A percentile compares a stretch with the other conserved stretches of the same genome.
phyloP scores from a whole-genome alignment of 2,329 filamentous ascomycete species.

The Pyricularia sp. region DNA sequence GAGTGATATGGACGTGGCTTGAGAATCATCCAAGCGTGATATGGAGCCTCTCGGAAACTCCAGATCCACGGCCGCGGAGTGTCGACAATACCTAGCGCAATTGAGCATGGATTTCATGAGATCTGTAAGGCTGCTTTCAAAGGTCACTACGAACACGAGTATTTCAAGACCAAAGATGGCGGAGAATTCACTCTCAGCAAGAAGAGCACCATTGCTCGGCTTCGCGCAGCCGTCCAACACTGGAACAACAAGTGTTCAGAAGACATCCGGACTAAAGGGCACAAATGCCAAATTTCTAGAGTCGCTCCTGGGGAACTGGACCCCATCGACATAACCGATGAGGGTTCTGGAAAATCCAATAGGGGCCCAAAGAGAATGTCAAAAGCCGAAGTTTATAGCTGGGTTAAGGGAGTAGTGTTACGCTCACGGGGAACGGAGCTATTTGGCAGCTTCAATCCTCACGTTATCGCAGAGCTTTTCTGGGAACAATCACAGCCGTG shows the following conservation, averaged over 20 bases:
- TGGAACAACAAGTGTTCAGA: not conserved
- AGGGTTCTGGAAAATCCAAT: not conserved
- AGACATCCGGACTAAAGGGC: constrained; percentile 3
- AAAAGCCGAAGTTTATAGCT: constrained; percentile 9
- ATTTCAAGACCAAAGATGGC: no score
- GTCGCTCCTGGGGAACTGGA: not conserved
- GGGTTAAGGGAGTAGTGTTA: constrained; percentile 17
- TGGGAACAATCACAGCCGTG: constrained; percentile 21
- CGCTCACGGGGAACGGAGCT: constrained; percentile 22
- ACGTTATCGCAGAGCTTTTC: constrained; percentile 23
- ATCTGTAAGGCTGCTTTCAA: no score
- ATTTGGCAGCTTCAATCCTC: constrained; percentile 23
- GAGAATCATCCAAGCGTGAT: no score
- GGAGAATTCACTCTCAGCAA: no score
- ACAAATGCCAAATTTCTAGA: not conserved
- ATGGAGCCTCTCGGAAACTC: no score
- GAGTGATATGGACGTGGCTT: no score
- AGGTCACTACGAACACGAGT: no score
- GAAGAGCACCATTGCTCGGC: not conserved
- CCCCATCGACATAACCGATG: not conserved
- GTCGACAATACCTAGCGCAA: no score
- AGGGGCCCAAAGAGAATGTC: not conserved
- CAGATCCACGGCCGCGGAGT: no score
- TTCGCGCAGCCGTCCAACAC: not conserved
- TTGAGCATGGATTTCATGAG: no score